phyloP scores from a whole-genome alignment of 2,329 filamentous ascomycete genomes.

The Orbilia brochopaga region DNA sequence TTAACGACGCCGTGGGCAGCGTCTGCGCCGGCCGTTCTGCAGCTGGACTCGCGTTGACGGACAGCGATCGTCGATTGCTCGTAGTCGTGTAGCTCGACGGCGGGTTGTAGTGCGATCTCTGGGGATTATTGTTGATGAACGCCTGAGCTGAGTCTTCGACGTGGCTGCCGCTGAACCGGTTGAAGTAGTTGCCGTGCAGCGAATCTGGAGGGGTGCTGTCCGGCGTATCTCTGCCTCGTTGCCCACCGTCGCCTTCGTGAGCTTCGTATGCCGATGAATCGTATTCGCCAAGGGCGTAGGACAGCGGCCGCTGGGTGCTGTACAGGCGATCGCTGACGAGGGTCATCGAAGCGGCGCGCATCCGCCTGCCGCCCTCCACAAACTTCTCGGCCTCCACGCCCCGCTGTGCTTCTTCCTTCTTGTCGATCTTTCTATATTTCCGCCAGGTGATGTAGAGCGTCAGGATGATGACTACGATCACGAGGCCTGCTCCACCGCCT shows the following conservation, averaged over 20 bases:
- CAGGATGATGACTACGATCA: slow-evolving; percentile 14
- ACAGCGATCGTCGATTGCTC: slow-evolving; percentile 28
- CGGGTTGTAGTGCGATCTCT: slow-evolving; percentile 15
- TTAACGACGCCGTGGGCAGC: slow-evolving; percentile 40
- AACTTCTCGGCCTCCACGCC: slow-evolving; percentile 31
- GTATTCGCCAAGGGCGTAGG: slow-evolving; percentile 47
- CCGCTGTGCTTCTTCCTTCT: slow-evolving; percentile 34
- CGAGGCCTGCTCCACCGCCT: slow-evolving; percentile 27
- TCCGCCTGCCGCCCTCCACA: slow-evolving; percentile 45
- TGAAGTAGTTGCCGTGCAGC: slow-evolving; percentile 31
- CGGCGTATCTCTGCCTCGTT: background rate
- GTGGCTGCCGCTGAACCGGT: slow-evolving; percentile 46
- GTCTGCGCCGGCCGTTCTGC: slow-evolving; percentile 19
- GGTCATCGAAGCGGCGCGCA: slow-evolving; percentile 40
- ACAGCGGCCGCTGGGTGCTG: slow-evolving; percentile 44
- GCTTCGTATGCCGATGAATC: slow-evolving; percentile 31
- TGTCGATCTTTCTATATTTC: slow-evolving; percentile 55
- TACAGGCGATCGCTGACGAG: slow-evolving; percentile 43
- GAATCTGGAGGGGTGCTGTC: slow-evolving; percentile 18
- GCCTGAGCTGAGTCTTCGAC: slow-evolving; percentile 39
- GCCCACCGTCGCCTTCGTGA: slow-evolving; percentile 3
- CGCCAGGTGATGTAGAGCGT: slow-evolving; percentile 19
- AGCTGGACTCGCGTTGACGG: slow-evolving; percentile 17
- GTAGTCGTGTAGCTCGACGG: slow-evolving; percentile 38
- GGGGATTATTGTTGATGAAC: slow-evolving; percentile 30